A percentile compares a stretch with the other conserved stretches of the same genome.
These are phyloP conservation scores for Annulohypoxylon nitens DNA, from an alignment of 495 filamentous ascomycete species.

Conservation along the genomic window DNA sequence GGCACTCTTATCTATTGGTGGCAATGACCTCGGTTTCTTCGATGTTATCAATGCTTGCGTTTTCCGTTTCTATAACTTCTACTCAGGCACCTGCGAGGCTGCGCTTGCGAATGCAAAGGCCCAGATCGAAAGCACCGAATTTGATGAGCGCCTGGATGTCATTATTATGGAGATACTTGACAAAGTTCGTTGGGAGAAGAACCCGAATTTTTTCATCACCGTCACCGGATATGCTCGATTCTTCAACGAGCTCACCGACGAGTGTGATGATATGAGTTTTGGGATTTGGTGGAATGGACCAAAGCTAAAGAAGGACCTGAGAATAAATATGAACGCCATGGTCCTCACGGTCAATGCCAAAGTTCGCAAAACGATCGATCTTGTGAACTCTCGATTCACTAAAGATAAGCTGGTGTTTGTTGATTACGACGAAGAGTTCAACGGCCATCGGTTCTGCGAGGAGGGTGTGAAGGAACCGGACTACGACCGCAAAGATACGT, in stretches of 20 bases:
- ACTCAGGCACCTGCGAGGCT: slow-evolving; percentile 56
- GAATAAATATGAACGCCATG: slow-evolving; percentile 56
- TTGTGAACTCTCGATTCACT: slow-evolving; percentile 50
- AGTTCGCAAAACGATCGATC: slow-evolving; percentile 46
- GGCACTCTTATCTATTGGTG: slow-evolving; percentile 61
- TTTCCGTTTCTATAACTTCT: slow-evolving; percentile 62
- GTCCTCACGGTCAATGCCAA: slow-evolving; percentile 56
- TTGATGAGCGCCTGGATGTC: slow-evolving; percentile 52
- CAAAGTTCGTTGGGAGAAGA: slow-evolving; percentile 55
- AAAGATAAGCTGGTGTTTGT: slow-evolving; percentile 57
- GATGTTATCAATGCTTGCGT: slow-evolving; percentile 62
- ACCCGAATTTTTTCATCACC: slow-evolving; percentile 54
- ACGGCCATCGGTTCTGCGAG: slow-evolving; percentile 66
- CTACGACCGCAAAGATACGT: slow-evolving; percentile 55
- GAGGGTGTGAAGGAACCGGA: slow-evolving; percentile 58
- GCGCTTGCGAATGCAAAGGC: slow-evolving; percentile 50
- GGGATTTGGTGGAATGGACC: slow-evolving; percentile 56
- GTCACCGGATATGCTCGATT: slow-evolving; percentile 64
- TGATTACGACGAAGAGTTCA: slow-evolving; percentile 57
- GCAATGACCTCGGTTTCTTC: slow-evolving; percentile 66
- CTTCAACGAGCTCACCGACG: slow-evolving; percentile 61
- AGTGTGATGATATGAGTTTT: slow-evolving; percentile 57
- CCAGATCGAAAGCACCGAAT: slow-evolving; percentile 48
- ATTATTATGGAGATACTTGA: slow-evolving; percentile 58
- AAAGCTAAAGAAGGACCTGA: slow-evolving; percentile 51